A percentile compares a stretch with the other conserved stretches of the same genome.
These are phyloP conservation scores for Hypoxylon rubiginosum DNA, from an alignment of 2,329 filamentous ascomycete species.

Conservation along the genomic window DNA sequence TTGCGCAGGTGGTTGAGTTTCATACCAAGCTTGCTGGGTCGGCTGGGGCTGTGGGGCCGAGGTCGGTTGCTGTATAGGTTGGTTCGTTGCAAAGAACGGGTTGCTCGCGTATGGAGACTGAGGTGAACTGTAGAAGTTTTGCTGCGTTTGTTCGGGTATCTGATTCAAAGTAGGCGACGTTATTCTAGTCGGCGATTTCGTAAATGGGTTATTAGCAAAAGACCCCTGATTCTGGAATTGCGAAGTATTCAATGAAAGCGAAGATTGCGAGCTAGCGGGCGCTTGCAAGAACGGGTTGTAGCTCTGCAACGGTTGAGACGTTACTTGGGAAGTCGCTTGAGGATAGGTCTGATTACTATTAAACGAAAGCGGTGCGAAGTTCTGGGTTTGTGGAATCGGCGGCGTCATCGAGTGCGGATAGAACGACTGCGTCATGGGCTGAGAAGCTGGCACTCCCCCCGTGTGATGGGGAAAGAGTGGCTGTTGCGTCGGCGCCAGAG, in stretches of 20 bases:
- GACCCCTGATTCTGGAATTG: constrained; percentile 48
- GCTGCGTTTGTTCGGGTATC: constrained; percentile 55
- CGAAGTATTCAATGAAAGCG: constrained; percentile 48
- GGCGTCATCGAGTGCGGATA: constrained; percentile 62
- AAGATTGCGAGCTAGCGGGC: constrained; percentile 48
- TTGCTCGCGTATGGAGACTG: constrained; percentile 51
- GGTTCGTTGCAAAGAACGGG: constrained; percentile 53
- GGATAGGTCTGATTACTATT: constrained; percentile 61
- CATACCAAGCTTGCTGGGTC: constrained; percentile 40
- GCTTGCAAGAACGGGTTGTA: constrained; percentile 67
- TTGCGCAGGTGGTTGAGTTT: constrained; percentile 47
- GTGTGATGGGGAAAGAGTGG: constrained; percentile 83
- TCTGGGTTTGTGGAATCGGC: constrained; percentile 59
- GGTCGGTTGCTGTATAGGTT: constrained; percentile 44
- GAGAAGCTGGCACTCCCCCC: constrained; percentile 67
- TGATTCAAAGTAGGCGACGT: constrained; percentile 52
- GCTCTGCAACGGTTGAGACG: constrained; percentile 56
- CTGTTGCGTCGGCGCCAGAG: constrained; percentile 68
- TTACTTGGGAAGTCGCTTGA: constrained; percentile 51
- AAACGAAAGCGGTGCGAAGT: constrained; percentile 57
- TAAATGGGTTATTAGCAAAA: constrained; percentile 50
- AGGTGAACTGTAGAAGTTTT: constrained; percentile 52
- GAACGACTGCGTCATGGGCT: constrained; percentile 56
- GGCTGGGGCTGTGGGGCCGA: constrained; percentile 40
- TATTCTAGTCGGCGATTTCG: constrained; percentile 51